These are phyloP conservation scores for Lyophyllum decastes DNA, from an alignment of 768 basidiomycete species.

Conservation along the genomic window DNA sequence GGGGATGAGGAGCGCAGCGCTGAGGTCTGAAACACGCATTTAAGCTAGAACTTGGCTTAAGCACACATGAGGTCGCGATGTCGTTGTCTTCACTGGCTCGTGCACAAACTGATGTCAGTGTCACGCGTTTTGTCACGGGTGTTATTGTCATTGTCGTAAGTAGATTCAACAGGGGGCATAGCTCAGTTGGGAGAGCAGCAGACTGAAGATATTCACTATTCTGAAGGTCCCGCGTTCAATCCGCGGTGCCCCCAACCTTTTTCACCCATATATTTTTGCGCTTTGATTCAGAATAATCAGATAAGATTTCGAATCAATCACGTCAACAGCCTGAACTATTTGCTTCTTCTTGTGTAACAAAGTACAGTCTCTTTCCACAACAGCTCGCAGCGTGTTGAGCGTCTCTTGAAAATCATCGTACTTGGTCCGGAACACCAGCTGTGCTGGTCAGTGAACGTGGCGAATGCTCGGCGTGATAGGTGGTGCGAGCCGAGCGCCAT, in stretches of 20 bases:
- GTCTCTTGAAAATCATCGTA: not conserved
- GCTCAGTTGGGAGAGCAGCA: conserved; percentile 22
- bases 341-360: not conserved
- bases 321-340: not conserved
- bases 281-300: not conserved
- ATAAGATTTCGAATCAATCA: not conserved
- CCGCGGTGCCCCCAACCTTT: conserved; percentile 20
- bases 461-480: conserved; percentile 6
- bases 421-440: not conserved
- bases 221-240: conserved; percentile 28
- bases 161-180: too few species aligned
- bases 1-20: not conserved
- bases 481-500: conserved; percentile 3
- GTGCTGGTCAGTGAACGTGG: not conserved
- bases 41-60: not conserved
- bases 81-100: not conserved
- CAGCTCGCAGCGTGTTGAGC: not conserved
- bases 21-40: not conserved
- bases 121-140: not conserved
- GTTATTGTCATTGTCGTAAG: too few species aligned
- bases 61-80: not conserved
- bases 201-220: conserved; percentile 11
- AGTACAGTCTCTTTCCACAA: not conserved
- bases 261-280: not conserved
- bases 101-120: not conserved